Percentiles rank a stretch among this genome's conserved stretches.
These are phyloP conservation scores for Hygrophorus pudorinus DNA, from an alignment of 768 basidiomycete species.

Conservation along the genomic window DNA sequence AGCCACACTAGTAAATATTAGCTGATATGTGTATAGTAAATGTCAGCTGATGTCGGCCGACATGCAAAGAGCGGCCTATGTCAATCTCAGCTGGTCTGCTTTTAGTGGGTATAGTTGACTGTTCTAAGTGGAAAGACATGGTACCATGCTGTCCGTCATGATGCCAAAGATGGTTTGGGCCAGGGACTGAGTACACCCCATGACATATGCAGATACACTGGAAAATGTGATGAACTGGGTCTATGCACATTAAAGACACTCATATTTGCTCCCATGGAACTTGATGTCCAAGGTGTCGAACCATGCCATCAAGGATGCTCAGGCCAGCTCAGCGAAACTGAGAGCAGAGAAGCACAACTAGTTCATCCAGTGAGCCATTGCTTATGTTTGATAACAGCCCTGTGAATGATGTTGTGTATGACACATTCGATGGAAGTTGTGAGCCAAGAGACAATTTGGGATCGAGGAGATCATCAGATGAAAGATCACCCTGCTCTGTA, in stretches of 20 bases:
- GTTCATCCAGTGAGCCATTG: too few species aligned
- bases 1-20: too few species aligned
- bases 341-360: too few species aligned
- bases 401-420: too few species aligned
- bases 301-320: constrained; percentile 16
- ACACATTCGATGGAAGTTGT: too few species aligned
- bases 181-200: constrained; percentile 22
- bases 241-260: constrained; percentile 14
- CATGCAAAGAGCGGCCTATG: too few species aligned
- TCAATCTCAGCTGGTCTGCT: too few species aligned
- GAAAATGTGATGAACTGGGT: constrained; percentile 14
- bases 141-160: constrained; percentile 28
- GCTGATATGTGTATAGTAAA: too few species aligned
- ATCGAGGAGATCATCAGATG: constrained; percentile 4
- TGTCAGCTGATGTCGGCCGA: too few species aligned
- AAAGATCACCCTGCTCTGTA: constrained; percentile 10
- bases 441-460: not conserved
- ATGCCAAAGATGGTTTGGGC: constrained; percentile 28
- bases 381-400: too few species aligned
- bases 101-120: too few species aligned
- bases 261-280: constrained; percentile 14
- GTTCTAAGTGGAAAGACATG: too few species aligned
- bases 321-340: constrained; percentile 6
- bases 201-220: constrained; percentile 14
- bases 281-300: constrained; percentile 13